Base-by-base conservation (phyloP, 345 rosid species). In the Raphanus raphanistrum region DNA sequence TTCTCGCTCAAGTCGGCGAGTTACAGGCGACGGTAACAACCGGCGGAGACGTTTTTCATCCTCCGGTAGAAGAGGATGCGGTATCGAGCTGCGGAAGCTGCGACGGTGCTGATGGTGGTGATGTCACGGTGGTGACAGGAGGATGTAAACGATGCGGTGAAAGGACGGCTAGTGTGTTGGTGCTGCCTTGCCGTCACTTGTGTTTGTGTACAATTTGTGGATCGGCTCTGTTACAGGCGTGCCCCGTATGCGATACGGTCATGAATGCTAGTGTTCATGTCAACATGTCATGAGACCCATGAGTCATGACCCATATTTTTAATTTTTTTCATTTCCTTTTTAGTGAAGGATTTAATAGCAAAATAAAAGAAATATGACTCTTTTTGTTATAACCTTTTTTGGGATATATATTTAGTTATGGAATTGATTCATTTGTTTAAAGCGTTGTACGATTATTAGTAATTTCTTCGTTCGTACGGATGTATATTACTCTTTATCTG, bases 131-230 rank as follows among this genome's bases (percentile, higher is more conserved):
- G 43, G 58, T 67, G 13, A 66, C 25, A 7, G 80, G 74, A 0
- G 81, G 70, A 0, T 90, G 94, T 82, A 72, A 74, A 75, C 80
- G 77, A 79, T 93, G 98, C 74, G 88, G 94, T 75, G 85, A 84
- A 68, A 76, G 68, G 72, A 92, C 84, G 41, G 77, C 93, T 25
- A 81, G 90, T 62, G 98, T 93, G 73, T 54, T 93, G 92, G 75
- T 93, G 80, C 71, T 93, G 78, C 97, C 98, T 57, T 93, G 98
- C 77, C 82, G 95, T 76, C 98, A 93, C 80, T 85, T 93, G 50
- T 89, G 98, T 86, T 79, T 93, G 38, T 90, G 97, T 80, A 64
- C 94, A 57, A 74, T 82, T 27, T 86, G 97, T 78, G 90, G 93
- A 72, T 88, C 89, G 83, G 79, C 70, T 66, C 50, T 83, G 63